Evolutionary conservation across 108 stramenopile genomes (phyloP).

Genomic region (Parietichytrium sp.): DNA sequence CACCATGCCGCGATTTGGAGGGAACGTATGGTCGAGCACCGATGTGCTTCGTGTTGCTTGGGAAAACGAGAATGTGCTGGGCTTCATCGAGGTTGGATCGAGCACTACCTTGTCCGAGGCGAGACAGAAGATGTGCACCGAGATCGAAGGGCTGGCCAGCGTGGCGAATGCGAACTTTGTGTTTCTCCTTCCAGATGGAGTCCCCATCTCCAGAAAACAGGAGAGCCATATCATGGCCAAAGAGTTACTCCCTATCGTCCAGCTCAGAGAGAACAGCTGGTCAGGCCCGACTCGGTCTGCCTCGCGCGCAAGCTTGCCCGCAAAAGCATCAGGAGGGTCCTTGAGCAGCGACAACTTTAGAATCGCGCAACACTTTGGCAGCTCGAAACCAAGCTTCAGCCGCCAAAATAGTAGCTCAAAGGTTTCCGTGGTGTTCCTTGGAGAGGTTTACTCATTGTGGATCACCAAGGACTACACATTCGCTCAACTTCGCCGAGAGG

Average conservation of each 20-base stretch:
- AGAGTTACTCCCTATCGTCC: neutral
- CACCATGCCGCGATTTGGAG: too few relatives aligned
- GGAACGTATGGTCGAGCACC: slow-evolving; percentile 28
- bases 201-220: slow-evolving; percentile 34
- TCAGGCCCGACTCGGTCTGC: neutral
- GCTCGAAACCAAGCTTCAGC: neutral
- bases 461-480: slow-evolving; percentile 32
- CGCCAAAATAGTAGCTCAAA: too few relatives aligned
- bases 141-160: neutral
- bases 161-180: neutral
- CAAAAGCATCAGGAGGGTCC: neutral
- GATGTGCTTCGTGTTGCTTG: neutral
- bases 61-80: neutral
- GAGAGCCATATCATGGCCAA: neutral
- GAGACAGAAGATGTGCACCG: neutral
- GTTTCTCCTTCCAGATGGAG: slow-evolving; percentile 12
- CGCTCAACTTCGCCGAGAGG: slow-evolving; percentile 20
- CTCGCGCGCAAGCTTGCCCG: neutral
- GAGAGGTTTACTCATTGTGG: neutral
- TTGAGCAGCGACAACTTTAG: too few relatives aligned
- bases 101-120: neutral
- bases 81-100: slow-evolving; percentile 17
- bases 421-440: slow-evolving; percentile 1
- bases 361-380: neutral
- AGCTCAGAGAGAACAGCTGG: too few relatives aligned